Evolutionary conservation across 805 yeast genomes (phyloP).

Genomic region (Ogataea allantospora): DNA sequence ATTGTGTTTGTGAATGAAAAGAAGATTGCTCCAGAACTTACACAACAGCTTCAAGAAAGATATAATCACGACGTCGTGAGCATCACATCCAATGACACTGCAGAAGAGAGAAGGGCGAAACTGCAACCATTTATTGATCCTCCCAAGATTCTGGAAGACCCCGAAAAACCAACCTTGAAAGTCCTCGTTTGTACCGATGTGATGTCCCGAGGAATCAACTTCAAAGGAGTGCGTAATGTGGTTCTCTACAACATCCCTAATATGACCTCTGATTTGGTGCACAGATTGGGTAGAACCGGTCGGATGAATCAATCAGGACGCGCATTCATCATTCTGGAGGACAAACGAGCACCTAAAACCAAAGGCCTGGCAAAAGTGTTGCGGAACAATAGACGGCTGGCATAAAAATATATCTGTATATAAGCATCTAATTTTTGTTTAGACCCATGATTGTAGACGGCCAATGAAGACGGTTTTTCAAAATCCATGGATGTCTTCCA

Average conservation of each 20-base stretch:
- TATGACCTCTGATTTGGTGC: constrained; percentile 81
- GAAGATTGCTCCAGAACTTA: constrained; percentile 58
- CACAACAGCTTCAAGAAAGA: constrained; percentile 46
- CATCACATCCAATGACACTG: constrained; percentile 62
- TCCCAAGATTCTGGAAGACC: constrained; percentile 44
- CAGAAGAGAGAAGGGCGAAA: constrained; percentile 56
- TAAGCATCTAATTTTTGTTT: constrained; percentile 5
- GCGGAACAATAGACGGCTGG: constrained; percentile 45
- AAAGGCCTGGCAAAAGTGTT: constrained; percentile 74
- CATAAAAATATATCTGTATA: constrained; percentile 18
- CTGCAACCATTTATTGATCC: constrained; percentile 65
- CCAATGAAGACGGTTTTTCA: constrained; percentile 65
- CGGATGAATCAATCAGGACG: constrained; percentile 88
- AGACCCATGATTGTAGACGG: constrained; percentile 14
- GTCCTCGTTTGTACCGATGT: constrained; percentile 86
- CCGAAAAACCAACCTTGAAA: constrained; percentile 42
- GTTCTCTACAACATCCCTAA: constrained; percentile 83
- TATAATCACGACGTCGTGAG: constrained; percentile 61
- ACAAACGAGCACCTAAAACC: constrained; percentile 71
- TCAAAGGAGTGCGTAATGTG: constrained; percentile 76
- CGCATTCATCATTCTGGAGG: constrained; percentile 75
- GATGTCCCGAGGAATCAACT: constrained; percentile 86
- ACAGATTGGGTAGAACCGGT: constrained; percentile 93
- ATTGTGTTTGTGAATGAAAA: constrained; percentile 82
- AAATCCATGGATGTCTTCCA: constrained; percentile 80